These are phyloP conservation scores for Knoxia roxburghii DNA, from an alignment of 257 asterid genomes.

Conservation along the genomic window DNA sequence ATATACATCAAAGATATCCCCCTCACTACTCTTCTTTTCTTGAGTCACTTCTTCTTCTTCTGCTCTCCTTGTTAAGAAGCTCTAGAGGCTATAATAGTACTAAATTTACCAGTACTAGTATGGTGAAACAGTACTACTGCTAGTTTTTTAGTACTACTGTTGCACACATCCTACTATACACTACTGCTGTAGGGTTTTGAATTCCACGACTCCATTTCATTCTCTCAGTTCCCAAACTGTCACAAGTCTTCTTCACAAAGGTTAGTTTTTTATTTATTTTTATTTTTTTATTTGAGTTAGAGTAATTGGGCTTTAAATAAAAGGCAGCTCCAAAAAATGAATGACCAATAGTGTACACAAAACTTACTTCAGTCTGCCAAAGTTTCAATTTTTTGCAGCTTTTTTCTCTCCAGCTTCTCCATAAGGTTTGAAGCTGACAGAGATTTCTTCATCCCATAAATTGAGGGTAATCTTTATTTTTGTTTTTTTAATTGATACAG, in stretches of 20 bases:
- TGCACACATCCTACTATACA: background rate
- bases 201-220: no score
- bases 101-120: background rate
- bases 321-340: background rate
- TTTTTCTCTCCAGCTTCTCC: conserved; percentile 40
- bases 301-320: conserved; percentile 6
- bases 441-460: no score
- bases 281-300: background rate
- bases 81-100: no score
- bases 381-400: conserved; percentile 50
- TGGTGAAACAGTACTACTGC: conserved; percentile 24
- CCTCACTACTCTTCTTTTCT: no score
- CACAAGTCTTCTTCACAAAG: no score
- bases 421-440: conserved; percentile 61
- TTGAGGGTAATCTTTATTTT: no score
- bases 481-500: no score
- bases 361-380: conserved; percentile 20
- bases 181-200: conserved; percentile 30
- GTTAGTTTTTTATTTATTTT: conserved; percentile 16
- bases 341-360: no score
- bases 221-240: conserved; percentile 11
- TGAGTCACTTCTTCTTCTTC: no score
- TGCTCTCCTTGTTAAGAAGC: no score
- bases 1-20: no score
- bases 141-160: background rate